A percentile compares a stretch with the other conserved stretches of the same genome.
Conservation (phyloP, 306 rosid species). For the Malus orientalis region DNA sequence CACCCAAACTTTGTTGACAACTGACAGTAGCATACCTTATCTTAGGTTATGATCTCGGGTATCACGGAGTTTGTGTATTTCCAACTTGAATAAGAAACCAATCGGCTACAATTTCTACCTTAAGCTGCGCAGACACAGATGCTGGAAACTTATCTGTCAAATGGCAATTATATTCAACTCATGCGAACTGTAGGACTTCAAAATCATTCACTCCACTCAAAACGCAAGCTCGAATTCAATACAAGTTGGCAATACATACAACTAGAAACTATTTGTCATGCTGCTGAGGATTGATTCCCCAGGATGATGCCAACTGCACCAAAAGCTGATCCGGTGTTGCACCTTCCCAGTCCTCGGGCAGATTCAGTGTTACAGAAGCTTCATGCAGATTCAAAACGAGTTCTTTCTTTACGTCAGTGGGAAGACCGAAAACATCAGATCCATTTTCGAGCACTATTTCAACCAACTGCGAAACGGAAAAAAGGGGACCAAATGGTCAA, state of each 20-base stretch:
- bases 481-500: background rate
- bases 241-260: background rate
- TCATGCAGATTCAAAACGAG: slow-evolving; percentile 71
- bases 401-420: slow-evolving; percentile 75
- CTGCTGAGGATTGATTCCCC: slow-evolving; percentile 78
- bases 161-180: background rate
- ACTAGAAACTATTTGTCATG: slow-evolving; percentile 34
- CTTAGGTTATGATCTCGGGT: background rate
- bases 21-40: background rate
- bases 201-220: background rate
- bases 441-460: slow-evolving; percentile 78
- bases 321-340: slow-evolving; percentile 65
- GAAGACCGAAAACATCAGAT: slow-evolving; percentile 58
- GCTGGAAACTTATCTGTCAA: background rate
- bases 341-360: slow-evolving; percentile 91
- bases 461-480: slow-evolving; percentile 52
- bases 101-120: background rate
- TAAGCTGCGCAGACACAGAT: background rate
- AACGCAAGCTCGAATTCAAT: background rate
- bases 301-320: slow-evolving; percentile 79
- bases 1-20: background rate
- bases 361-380: slow-evolving; percentile 59
- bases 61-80: background rate
- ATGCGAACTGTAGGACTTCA: background rate
- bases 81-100: background rate